A percentile compares a stretch with the other conserved stretches of the same genome.
phyloP scores from a whole-genome alignment of 148 eudicot genomes.

The Spergularia bocconei region DNA sequence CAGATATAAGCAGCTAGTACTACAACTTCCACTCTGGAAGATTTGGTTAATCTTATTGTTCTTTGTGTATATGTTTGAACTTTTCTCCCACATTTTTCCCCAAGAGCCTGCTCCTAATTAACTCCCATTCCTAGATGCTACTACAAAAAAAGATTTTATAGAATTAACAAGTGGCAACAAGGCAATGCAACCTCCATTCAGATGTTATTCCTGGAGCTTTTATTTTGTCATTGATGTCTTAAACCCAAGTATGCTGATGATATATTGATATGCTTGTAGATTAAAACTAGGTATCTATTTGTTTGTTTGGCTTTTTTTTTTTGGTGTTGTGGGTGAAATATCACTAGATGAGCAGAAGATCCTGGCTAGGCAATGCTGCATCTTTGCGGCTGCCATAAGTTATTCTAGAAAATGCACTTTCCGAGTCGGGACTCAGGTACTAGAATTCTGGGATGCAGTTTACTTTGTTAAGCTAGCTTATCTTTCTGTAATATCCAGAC shows the following conservation, averaged over 20 bases:
- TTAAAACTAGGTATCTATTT: background rate
- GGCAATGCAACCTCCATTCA: constrained; percentile 1
- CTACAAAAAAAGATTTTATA: background rate
- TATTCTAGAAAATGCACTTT: background rate
- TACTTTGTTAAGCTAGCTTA: background rate
- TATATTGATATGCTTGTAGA: background rate
- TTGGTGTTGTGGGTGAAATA: background rate
- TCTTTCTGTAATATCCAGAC: background rate
- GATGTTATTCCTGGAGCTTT: background rate
- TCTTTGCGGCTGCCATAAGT: background rate
- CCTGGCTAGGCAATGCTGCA: constrained; percentile 3
- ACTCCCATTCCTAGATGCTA: constrained; percentile 3
- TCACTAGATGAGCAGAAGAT: background rate
- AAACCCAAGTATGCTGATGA: background rate
- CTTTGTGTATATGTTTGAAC: background rate
- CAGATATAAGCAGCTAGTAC: constrained; percentile 13
- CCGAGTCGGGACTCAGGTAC: background rate
- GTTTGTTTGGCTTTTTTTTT: background rate
- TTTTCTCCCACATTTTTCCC: background rate
- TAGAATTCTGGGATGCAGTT: background rate
- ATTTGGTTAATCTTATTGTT: background rate
- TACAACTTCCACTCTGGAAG: background rate
- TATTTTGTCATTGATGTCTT: background rate
- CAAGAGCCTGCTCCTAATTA: background rate
- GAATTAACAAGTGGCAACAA: constrained; percentile 2